Evolutionary conservation across 1,139 yeast species (phyloP).

Genomic region (Nakaseomyces delphensis): DNA sequence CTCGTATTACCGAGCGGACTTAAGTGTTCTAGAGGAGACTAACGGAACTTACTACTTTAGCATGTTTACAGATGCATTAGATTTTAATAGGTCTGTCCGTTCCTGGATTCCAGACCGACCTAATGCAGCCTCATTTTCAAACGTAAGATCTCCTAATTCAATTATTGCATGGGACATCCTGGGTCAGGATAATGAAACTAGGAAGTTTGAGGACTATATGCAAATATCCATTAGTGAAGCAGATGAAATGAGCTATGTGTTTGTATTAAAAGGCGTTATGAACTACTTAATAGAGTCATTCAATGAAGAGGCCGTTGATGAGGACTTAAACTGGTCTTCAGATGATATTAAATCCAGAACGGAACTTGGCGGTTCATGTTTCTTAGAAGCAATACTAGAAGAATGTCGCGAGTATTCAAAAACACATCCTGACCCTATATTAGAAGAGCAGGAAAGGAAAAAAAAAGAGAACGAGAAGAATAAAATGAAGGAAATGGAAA

Average conservation of each 20-base stretch:
- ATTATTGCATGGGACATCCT: slow-evolving; percentile 7
- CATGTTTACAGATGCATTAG: background rate
- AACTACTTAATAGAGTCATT: background rate
- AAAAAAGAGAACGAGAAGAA: background rate
- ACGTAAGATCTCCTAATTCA: slow-evolving; percentile 1
- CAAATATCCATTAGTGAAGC: slow-evolving; percentile 3
- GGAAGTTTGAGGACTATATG: slow-evolving; percentile 6
- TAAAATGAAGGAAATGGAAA: background rate
- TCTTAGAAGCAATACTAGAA: background rate
- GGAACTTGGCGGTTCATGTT: background rate
- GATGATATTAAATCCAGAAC: background rate
- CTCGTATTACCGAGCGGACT: background rate
- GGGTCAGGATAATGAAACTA: slow-evolving; percentile 7
- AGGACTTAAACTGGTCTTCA: background rate
- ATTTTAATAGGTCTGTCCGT: background rate
- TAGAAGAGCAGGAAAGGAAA: background rate
- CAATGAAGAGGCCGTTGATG: background rate
- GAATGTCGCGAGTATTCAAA: background rate
- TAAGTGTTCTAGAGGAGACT: background rate
- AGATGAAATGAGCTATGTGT: background rate
- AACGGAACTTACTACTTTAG: background rate
- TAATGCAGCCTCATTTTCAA: background rate
- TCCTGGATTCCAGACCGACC: background rate
- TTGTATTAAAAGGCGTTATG: slow-evolving; percentile 1
- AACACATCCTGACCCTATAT: background rate